Percentiles rank a stretch among this genome's conserved stretches.
These are phyloP conservation scores for Camellia sinensis DNA, from an alignment of 148 eudicot genomes.

Conservation along the genomic window DNA sequence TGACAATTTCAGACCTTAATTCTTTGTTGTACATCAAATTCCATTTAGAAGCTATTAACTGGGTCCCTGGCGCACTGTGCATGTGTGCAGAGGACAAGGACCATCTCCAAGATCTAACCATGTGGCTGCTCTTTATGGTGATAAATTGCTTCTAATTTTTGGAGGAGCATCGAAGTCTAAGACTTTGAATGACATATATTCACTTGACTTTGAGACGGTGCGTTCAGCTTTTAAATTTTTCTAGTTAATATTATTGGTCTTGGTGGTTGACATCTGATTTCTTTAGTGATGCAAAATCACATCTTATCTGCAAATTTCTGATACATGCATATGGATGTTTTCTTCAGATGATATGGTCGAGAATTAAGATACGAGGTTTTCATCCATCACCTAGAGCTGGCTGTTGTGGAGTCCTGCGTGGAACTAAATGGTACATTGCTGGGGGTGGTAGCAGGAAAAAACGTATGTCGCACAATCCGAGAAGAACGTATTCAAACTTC, in stretches of 20 bases:
- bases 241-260: not conserved
- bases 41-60: constrained; percentile 4
- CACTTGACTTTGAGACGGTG: constrained; percentile 92
- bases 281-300: not conserved
- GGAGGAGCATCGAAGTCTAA: constrained; percentile 86
- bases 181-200: constrained; percentile 78
- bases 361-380: constrained; percentile 74
- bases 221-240: constrained; percentile 17
- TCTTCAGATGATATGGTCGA: constrained; percentile 90
- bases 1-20: not conserved
- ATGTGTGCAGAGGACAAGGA: constrained; percentile 67
- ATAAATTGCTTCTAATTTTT: constrained; percentile 70
- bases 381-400: constrained; percentile 99
- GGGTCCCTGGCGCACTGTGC: constrained; percentile 6
- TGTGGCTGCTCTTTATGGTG: constrained; percentile 82
- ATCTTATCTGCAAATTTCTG: constrained; percentile 16
- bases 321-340: constrained; percentile 15
- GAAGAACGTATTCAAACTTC: not conserved
- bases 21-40: not conserved
- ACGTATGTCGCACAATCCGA: constrained; percentile 38
- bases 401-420: constrained; percentile 84
- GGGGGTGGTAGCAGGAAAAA: constrained; percentile 93
- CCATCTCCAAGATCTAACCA: constrained; percentile 93
- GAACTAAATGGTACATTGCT: constrained; percentile 91
- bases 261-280: not conserved